A percentile compares a stretch with the other conserved stretches of the same genome.
Conservation (phyloP, 306 rosid genomes). For the Begonia masoniana region DNA sequence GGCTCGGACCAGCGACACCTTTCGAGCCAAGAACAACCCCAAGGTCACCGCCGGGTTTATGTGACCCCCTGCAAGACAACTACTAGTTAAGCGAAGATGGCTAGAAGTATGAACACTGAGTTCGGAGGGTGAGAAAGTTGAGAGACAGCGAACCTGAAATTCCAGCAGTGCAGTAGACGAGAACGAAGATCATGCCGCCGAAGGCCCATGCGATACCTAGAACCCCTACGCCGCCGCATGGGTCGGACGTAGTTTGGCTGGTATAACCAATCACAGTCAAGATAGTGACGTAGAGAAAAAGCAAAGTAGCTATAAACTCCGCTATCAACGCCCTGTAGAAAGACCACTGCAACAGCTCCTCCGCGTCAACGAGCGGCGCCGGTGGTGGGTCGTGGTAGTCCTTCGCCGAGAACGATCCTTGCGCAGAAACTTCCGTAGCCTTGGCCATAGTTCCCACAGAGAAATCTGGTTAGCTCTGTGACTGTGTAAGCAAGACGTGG, state of each 20-base stretch:
- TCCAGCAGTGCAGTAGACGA: conserved; percentile 97
- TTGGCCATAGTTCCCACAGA: conserved; percentile 29
- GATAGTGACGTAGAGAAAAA: conserved; percentile 73
- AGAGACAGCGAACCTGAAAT: conserved; percentile 49
- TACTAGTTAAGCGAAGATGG: no score
- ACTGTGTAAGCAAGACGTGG: no score
- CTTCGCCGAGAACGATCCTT: conserved; percentile 52
- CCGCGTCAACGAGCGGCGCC: conserved; percentile 46
- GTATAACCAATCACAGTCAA: conserved; percentile 80
- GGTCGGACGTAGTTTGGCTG: conserved; percentile 23
- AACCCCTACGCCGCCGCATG: conserved; percentile 65
- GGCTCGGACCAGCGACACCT: conserved; percentile 72
- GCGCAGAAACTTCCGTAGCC: conserved; percentile 46
- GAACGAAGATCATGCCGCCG: conserved; percentile 96
- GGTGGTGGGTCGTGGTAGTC: conserved; percentile 97
- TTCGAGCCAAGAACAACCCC: conserved; percentile 87
- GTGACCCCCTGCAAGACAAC: conserved; percentile 63
- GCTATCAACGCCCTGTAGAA: conserved; percentile 90
- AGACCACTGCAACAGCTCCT: conserved; percentile 71
- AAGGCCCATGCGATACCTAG: conserved; percentile 95
- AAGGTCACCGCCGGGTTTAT: conserved; percentile 95
- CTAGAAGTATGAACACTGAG: background rate
- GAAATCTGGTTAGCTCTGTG: no score
- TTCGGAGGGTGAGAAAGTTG: conserved; percentile 1
- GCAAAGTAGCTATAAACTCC: conserved; percentile 83